A percentile compares a stretch with the other conserved stretches of the same genome.
Evolutionary conservation across 768 basidiomycete genomes (phyloP).

Genomic region (Saitozyma sp.): DNA sequence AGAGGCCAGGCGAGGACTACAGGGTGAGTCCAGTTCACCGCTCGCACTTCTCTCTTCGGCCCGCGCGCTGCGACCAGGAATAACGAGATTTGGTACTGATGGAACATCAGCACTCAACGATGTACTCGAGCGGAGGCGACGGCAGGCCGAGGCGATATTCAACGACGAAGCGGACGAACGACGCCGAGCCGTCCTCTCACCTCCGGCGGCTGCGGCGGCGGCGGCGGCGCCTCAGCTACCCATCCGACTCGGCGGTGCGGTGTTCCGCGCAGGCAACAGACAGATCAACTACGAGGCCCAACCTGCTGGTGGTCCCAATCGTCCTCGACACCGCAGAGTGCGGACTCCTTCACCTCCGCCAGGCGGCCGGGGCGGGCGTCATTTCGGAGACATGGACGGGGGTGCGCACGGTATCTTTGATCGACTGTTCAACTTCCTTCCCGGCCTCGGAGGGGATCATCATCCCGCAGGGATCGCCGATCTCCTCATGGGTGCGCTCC

Average conservation of each 20-base stretch:
- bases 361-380: no score
- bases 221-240: slow-evolving; percentile 2
- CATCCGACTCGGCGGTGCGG: slow-evolving; percentile 35
- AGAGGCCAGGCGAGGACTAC: neutral
- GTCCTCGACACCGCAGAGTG: no score
- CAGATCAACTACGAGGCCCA: neutral
- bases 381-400: no score
- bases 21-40: neutral
- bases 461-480: no score
- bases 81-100: no score
- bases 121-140: neutral
- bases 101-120: slow-evolving; percentile 4
- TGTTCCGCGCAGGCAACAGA: slow-evolving; percentile 16
- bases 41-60: neutral
- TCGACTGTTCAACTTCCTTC: no score
- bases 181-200: slow-evolving; percentile 21
- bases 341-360: no score
- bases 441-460: no score
- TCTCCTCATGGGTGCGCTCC: neutral
- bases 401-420: no score
- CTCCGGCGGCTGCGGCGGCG: neutral
- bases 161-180: slow-evolving; percentile 14
- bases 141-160: slow-evolving; percentile 7
- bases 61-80: no score
- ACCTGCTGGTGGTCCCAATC: no score